phyloP scores from a whole-genome alignment of 2,329 filamentous ascomycete genomes.

The Samsoniella hepiali region DNA sequence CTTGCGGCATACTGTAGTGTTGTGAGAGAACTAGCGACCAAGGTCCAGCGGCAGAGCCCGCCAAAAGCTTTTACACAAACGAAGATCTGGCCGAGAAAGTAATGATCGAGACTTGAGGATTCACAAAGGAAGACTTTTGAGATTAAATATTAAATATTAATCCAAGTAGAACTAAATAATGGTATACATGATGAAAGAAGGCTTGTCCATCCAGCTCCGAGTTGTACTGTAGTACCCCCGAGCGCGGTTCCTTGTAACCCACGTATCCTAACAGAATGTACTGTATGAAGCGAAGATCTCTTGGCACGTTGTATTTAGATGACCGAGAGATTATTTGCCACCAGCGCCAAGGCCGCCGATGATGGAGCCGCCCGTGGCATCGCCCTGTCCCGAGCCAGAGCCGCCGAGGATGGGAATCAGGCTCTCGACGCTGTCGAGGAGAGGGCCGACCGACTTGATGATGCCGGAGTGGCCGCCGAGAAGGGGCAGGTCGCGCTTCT shows the following conservation, averaged over 20 bases:
- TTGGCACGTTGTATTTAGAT: not conserved
- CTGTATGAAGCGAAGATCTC: not conserved
- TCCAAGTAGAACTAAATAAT: not conserved
- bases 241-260: not conserved
- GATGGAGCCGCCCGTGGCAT: not conserved
- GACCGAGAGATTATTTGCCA: not conserved
- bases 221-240: too few relatives aligned
- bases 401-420: conserved; percentile 4
- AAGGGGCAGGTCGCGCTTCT: conserved; percentile 14
- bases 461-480: conserved; percentile 11
- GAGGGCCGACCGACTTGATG: conserved; percentile 4
- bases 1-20: too few relatives aligned
- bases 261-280: not conserved
- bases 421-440: conserved; percentile 12
- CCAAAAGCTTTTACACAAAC: too few relatives aligned
- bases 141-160: not conserved
- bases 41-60: too few relatives aligned
- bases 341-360: conserved; percentile 1
- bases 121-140: too few relatives aligned
- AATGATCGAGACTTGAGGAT: too few relatives aligned
- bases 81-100: too few relatives aligned
- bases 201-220: not conserved
- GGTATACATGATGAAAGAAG: conserved; percentile 1
- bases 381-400: conserved; percentile 5
- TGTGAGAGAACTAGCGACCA: too few relatives aligned